These are phyloP conservation scores for Cucurbita moschata DNA, from an alignment of 306 rosid species.

Conservation along the genomic window DNA sequence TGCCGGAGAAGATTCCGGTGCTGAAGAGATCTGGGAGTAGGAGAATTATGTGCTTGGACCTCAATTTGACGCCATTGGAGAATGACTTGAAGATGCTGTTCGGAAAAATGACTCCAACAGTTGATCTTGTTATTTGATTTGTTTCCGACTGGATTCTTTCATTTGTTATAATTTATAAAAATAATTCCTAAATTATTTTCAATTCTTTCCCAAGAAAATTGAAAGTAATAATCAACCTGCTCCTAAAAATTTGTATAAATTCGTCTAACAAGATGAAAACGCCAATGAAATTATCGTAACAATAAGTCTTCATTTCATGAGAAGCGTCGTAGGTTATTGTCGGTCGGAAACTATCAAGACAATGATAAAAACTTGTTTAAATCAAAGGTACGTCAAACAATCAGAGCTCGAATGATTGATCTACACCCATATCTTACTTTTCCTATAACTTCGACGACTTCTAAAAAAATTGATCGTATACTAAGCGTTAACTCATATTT, in stretches of 20 bases:
- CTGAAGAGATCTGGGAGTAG: conserved; percentile 36
- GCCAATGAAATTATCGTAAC: background rate
- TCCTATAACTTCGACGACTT: background rate
- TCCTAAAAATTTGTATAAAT: background rate
- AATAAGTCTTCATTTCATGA: background rate
- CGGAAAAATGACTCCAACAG: conserved; percentile 38
- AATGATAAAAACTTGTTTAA: too few species aligned
- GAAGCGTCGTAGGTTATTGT: background rate
- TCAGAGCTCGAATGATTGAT: too few species aligned
- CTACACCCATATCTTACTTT: background rate
- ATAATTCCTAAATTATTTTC: background rate
- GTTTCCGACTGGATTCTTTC: background rate
- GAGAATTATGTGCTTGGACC: conserved; percentile 44
- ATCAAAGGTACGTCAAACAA: too few species aligned
- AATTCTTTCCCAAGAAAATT: background rate
- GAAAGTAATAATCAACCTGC: background rate
- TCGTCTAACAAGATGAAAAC: background rate
- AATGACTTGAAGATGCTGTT: conserved; percentile 57
- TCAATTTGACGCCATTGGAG: conserved; percentile 72
- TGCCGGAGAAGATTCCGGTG: conserved; percentile 24
- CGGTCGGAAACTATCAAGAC: too few species aligned
- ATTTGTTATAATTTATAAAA: background rate
- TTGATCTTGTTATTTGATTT: conserved; percentile 22
- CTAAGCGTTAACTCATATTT: too few species aligned
- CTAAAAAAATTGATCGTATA: background rate